Conservation (phyloP, 1,284 basidiomycete species). For the Hypsizygus ulmarius region DNA sequence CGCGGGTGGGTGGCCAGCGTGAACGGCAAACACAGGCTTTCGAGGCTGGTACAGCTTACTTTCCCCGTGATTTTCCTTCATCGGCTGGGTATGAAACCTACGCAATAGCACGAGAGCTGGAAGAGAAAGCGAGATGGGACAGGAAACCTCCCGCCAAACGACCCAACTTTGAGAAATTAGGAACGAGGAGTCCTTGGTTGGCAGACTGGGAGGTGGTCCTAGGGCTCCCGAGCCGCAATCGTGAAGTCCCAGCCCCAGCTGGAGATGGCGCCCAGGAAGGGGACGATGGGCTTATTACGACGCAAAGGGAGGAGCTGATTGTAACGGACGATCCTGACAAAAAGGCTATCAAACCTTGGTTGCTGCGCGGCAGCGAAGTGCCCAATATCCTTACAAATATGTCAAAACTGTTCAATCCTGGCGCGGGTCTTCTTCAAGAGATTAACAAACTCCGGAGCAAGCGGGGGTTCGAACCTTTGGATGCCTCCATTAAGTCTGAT, state of each 20-base stretch:
- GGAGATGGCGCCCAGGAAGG: slow-evolving; percentile 17
- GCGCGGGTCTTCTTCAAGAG: slow-evolving; percentile 45
- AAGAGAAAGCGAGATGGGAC: slow-evolving; percentile 67
- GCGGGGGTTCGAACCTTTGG: slow-evolving; percentile 44
- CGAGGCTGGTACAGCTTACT: slow-evolving; percentile 71
- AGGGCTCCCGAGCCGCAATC: slow-evolving; percentile 38
- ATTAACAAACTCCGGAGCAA: slow-evolving; percentile 61
- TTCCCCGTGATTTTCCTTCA: slow-evolving; percentile 79
- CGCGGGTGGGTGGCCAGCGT: slow-evolving; percentile 77
- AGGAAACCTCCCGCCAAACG: slow-evolving; percentile 84
- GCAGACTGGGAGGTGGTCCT: slow-evolving; percentile 72
- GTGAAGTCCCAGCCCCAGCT: slow-evolving; percentile 1
- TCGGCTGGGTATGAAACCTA: slow-evolving; percentile 52
- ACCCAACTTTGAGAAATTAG: slow-evolving; percentile 66
- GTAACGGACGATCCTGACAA: slow-evolving; percentile 12
- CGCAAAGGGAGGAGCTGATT: slow-evolving; percentile 45
- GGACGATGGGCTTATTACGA: slow-evolving; percentile 44
- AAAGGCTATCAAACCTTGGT: slow-evolving; percentile 50
- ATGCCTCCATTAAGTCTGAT: slow-evolving; percentile 30
- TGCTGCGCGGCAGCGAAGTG: slow-evolving; percentile 57
- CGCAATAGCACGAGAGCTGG: slow-evolving; percentile 43
- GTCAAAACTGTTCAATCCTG: slow-evolving; percentile 39
- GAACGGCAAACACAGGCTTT: slow-evolving; percentile 76
- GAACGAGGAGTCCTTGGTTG: slow-evolving; percentile 68
- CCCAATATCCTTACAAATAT: slow-evolving; percentile 43